Conservation (phyloP, 768 basidiomycete genomes). For the Tricholoma saponaceum region DNA sequence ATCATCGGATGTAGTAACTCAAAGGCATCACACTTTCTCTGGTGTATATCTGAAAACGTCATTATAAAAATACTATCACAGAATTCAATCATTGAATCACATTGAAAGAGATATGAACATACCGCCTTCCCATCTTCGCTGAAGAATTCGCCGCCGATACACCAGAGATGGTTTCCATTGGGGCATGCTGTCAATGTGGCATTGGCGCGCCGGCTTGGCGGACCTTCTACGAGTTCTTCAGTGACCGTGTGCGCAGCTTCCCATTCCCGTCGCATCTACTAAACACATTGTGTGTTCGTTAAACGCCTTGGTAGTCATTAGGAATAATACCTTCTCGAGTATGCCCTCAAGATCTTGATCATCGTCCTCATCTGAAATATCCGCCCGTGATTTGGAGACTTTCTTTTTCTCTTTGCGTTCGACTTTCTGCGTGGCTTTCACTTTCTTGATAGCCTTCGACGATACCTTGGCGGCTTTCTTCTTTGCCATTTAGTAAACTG, state of each 20-base stretch:
- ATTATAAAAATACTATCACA: constrained; percentile 72
- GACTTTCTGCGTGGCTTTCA: constrained; percentile 60
- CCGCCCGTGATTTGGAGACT: constrained; percentile 45
- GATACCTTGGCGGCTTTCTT: constrained; percentile 47
- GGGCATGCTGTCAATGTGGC: constrained; percentile 81
- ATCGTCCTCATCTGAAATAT: constrained; percentile 42
- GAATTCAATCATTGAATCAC: neutral
- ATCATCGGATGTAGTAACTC: neutral
- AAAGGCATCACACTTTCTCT: constrained; percentile 52
- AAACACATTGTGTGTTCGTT: constrained; percentile 6
- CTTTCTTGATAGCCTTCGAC: constrained; percentile 63
- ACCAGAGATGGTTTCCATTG: constrained; percentile 77
- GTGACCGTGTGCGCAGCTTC: constrained; percentile 79
- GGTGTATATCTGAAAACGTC: constrained; percentile 86
- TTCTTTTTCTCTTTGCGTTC: constrained; percentile 69
- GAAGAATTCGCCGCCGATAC: constrained; percentile 84
- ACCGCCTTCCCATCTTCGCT: constrained; percentile 82
- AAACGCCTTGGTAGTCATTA: constrained; percentile 2
- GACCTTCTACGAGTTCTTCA: constrained; percentile 79
- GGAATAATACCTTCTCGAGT: constrained; percentile 60
- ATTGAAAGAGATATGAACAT: constrained; percentile 12
- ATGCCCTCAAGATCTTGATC: constrained; percentile 82
- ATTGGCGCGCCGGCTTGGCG: constrained; percentile 79
- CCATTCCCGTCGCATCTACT: constrained; percentile 82
- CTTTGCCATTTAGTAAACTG: constrained; percentile 38